Evolutionary conservation across 2,329 filamentous ascomycete genomes (phyloP).

Genomic region (Chlorencoelia australis): DNA sequence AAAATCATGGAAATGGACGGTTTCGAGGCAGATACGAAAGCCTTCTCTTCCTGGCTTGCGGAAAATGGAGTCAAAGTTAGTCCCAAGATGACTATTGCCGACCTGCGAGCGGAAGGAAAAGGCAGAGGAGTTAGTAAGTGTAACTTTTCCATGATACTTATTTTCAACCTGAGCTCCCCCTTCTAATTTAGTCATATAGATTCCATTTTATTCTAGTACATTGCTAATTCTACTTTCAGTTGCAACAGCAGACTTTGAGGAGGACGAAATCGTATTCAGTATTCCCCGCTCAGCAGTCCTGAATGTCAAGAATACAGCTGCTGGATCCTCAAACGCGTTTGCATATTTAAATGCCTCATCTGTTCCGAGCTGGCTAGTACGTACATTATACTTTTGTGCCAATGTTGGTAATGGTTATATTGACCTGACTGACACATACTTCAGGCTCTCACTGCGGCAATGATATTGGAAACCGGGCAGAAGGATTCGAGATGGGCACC

Average conservation of each 20-base stretch:
- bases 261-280: constrained; percentile 56
- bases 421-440: constrained; percentile 3
- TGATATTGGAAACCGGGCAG: constrained; percentile 17
- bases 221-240: constrained; percentile 33
- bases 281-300: constrained; percentile 51
- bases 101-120: constrained; percentile 44
- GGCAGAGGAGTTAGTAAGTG: constrained; percentile 54
- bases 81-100: constrained; percentile 45
- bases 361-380: constrained; percentile 38
- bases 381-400: too few species aligned
- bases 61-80: constrained; percentile 43
- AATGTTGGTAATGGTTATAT: too few species aligned
- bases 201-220: background rate
- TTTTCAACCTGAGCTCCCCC: constrained; percentile 30
- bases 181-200: constrained; percentile 27
- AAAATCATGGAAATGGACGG: constrained; percentile 23
- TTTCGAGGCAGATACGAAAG: constrained; percentile 36
- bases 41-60: constrained; percentile 48
- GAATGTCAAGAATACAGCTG: constrained; percentile 44
- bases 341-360: too few species aligned
- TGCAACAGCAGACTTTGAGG: constrained; percentile 43
- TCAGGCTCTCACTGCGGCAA: constrained; percentile 11
- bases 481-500: constrained; percentile 31
- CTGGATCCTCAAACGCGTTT: background rate
- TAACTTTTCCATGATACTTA: constrained; percentile 4